phyloP scores from a whole-genome alignment of 768 basidiomycete genomes.

The Macrolepiota albuminosa region DNA sequence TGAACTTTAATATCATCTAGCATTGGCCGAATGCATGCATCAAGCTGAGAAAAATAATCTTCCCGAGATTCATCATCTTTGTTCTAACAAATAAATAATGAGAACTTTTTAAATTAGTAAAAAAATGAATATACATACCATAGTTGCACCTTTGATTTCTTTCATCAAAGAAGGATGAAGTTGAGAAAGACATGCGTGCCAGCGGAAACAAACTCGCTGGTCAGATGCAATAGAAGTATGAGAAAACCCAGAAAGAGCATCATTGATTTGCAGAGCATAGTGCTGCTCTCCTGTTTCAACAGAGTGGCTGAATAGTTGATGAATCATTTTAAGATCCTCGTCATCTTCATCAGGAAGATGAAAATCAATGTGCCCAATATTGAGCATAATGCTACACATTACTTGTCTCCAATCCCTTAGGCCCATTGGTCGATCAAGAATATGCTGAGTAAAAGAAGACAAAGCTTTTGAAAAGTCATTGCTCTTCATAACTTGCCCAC shows the following conservation, averaged over 20 bases:
- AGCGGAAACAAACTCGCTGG: constrained; percentile 1
- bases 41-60: background rate
- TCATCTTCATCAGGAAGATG: background rate
- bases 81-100: background rate
- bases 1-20: background rate
- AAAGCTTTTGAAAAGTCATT: background rate
- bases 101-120: too few species aligned
- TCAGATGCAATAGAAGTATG: constrained; percentile 4
- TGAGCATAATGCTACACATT: constrained; percentile 2
- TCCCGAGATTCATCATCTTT: background rate
- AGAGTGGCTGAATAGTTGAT: background rate
- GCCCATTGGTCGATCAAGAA: background rate
- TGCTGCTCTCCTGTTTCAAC: background rate
- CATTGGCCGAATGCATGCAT: background rate
- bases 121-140: too few species aligned
- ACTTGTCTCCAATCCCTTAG: constrained; percentile 2
- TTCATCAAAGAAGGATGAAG: background rate
- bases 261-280: background rate
- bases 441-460: background rate
- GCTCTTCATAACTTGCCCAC: background rate
- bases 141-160: too few species aligned
- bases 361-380: constrained; percentile 1
- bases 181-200: constrained; percentile 2
- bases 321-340: background rate
- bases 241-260: background rate